Conservation (phyloP, 2,329 filamentous ascomycete genomes). For the Pseudomassariella vexata region DNA sequence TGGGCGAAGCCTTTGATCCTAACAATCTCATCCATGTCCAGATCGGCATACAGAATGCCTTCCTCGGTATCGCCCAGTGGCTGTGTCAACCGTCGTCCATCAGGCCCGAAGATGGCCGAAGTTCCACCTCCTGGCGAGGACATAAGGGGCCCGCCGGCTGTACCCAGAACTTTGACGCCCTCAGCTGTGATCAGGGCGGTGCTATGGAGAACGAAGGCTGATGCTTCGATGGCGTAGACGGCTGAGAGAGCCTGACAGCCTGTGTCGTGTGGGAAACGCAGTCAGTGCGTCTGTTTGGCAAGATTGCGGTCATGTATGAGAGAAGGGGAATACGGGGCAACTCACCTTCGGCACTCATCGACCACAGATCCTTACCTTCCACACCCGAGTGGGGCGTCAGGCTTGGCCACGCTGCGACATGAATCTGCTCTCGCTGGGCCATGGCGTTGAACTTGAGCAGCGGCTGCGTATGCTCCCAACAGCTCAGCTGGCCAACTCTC, state of each 20-base stretch:
- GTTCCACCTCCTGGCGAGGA: slow-evolving; percentile 33
- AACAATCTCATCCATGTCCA: slow-evolving; percentile 36
- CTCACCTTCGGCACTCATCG: slow-evolving; percentile 23
- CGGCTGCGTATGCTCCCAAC: slow-evolving; percentile 46
- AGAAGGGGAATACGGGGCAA: too few species aligned
- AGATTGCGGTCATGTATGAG: too few species aligned
- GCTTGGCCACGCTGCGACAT: slow-evolving; percentile 42
- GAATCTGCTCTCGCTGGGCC: slow-evolving; percentile 36
- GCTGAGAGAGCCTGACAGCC: slow-evolving; percentile 40
- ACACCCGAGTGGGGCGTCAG: slow-evolving; percentile 11
- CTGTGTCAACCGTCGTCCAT: slow-evolving; percentile 38
- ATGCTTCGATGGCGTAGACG: slow-evolving; percentile 51
- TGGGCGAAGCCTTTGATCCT: slow-evolving; percentile 37
- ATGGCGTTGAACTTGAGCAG: slow-evolving; percentile 41
- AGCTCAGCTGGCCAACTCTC: slow-evolving; percentile 28
- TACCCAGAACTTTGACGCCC: slow-evolving; percentile 37
- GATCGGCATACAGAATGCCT: slow-evolving; percentile 40
- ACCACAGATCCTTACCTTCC: slow-evolving; percentile 21
- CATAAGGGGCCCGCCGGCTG: slow-evolving; percentile 33
- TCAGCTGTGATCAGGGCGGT: slow-evolving; percentile 39
- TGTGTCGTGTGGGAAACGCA: background rate
- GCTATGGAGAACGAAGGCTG: slow-evolving; percentile 47
- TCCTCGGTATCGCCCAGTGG: slow-evolving; percentile 25
- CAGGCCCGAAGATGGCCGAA: slow-evolving; percentile 42
- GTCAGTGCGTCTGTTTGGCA: background rate